phyloP scores from a whole-genome alignment of 2,329 filamentous ascomycete genomes.

The Botrytis medusae region DNA sequence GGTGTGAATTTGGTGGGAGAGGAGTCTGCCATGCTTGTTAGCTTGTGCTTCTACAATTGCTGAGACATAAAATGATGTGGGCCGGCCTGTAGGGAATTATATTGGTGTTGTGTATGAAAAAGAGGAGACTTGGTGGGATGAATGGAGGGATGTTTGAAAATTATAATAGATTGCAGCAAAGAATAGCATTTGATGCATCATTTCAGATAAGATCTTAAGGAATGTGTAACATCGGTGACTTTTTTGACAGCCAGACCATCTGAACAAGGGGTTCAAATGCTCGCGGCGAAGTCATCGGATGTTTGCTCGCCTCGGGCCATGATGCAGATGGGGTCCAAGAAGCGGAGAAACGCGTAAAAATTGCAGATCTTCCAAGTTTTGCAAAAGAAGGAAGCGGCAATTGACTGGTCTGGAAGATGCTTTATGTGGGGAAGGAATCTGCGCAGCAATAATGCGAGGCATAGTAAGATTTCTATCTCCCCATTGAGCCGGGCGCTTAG shows the following conservation, averaged over 20 bases:
- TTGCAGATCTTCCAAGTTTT: constrained; percentile 17
- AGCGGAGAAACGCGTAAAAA: constrained; percentile 8
- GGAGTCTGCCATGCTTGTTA: constrained; percentile 35
- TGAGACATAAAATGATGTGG: constrained; percentile 3
- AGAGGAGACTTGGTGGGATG: background rate
- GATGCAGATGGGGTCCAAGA: constrained; percentile 17
- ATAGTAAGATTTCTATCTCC: constrained; percentile 29
- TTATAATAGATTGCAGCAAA: background rate
- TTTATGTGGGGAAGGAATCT: constrained; percentile 31
- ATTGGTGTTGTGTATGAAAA: background rate
- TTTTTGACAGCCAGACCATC: constrained; percentile 8
- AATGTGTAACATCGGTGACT: background rate
- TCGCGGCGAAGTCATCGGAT: background rate
- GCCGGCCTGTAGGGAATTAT: background rate
- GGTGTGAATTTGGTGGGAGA: constrained; percentile 57
- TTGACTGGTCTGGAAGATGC: constrained; percentile 32
- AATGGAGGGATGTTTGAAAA: background rate
- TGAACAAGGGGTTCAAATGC: background rate
- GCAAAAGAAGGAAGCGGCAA: constrained; percentile 20
- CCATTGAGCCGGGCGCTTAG: constrained; percentile 41
- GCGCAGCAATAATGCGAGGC: constrained; percentile 37
- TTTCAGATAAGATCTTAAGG: background rate
- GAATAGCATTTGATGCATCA: constrained; percentile 1
- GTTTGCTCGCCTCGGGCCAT: constrained; percentile 9
- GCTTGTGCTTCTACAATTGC: background rate